Percentiles rank a stretch among this genome's conserved stretches.
Conservation (phyloP, 257 asterid species). For the Jacaranda mimosifolia region DNA sequence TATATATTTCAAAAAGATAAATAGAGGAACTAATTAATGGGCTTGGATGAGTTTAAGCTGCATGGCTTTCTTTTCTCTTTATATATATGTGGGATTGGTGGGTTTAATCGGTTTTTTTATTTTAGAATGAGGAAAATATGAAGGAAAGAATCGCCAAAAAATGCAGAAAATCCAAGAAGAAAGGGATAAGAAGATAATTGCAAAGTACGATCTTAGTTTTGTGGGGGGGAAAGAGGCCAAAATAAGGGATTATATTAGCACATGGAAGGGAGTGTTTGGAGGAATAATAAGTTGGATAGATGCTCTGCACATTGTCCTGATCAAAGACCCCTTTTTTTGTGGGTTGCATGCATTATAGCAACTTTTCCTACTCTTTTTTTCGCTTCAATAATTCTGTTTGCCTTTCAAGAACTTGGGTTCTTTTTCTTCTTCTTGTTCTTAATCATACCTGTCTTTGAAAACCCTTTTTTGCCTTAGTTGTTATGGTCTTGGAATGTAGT, state of each 20-base stretch:
- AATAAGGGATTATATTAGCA: slow-evolving; percentile 54
- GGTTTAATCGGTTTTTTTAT: background rate
- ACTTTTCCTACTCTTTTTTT: slow-evolving; percentile 3
- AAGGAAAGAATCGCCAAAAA: slow-evolving; percentile 52
- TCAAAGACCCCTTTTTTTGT: slow-evolving; percentile 37
- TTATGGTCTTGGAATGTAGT: slow-evolving; percentile 49
- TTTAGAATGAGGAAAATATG: slow-evolving; percentile 9
- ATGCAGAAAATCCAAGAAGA: slow-evolving; percentile 60
- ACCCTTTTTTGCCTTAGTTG: slow-evolving; percentile 20
- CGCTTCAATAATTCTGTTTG: slow-evolving; percentile 8
- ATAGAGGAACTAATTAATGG: too few relatives aligned
- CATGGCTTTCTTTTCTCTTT: too few relatives aligned
- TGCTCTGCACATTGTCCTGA: slow-evolving; percentile 38
- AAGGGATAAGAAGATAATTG: slow-evolving; percentile 52
- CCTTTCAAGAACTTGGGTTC: background rate
- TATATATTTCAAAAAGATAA: too few relatives aligned
- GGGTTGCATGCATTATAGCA: slow-evolving; percentile 28
- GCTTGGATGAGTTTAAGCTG: too few relatives aligned
- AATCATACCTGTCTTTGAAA: slow-evolving; percentile 34
- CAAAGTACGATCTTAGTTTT: slow-evolving; percentile 35
- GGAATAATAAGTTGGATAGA: slow-evolving; percentile 65
- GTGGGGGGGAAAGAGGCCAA: slow-evolving; percentile 52
- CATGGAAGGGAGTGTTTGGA: slow-evolving; percentile 77
- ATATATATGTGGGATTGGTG: too few relatives aligned
- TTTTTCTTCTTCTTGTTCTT: background rate